These are phyloP conservation scores for Mrakia gelida DNA, from an alignment of 768 basidiomycete species.

Conservation along the genomic window DNA sequence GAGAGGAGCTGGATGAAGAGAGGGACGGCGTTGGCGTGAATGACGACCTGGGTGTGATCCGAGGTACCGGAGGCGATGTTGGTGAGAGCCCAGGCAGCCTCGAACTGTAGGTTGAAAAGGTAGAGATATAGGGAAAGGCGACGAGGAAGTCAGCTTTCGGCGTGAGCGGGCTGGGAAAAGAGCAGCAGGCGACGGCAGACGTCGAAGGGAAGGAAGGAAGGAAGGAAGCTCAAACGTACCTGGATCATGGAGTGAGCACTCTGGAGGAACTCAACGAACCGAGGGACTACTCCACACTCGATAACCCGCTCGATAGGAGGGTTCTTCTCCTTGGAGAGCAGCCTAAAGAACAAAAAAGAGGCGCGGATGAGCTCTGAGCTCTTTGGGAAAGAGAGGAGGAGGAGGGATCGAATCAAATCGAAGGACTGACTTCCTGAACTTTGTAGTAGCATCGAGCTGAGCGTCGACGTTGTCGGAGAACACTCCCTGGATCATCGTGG, in stretches of 20 bases:
- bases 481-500: constrained; percentile 77
- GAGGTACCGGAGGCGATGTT: constrained; percentile 98
- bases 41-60: constrained; percentile 96
- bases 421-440: constrained; percentile 74
- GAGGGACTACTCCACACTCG: constrained; percentile 91
- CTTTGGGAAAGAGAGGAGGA: not conserved
- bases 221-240: constrained; percentile 39
- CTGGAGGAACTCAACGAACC: constrained; percentile 91
- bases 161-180: too few species aligned
- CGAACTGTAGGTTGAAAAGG: constrained; percentile 58
- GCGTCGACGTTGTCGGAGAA: constrained; percentile 86
- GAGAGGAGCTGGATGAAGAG: constrained; percentile 95
- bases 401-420: not conserved
- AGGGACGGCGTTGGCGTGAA: constrained; percentile 87
- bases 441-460: constrained; percentile 94
- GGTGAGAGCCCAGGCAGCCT: constrained; percentile 96
- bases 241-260: constrained; percentile 51
- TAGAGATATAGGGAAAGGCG: not conserved
- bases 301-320: constrained; percentile 97
- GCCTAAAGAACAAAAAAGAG: constrained; percentile 37
- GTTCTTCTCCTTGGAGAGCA: constrained; percentile 98
- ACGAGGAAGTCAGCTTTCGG: not conserved
- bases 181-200: not conserved
- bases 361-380: not conserved
- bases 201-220: not conserved